Percentiles rank a stretch among this genome's conserved stretches.
Conservation (phyloP, 495 filamentous ascomycete species). For the Opeltia flavorubescens region DNA sequence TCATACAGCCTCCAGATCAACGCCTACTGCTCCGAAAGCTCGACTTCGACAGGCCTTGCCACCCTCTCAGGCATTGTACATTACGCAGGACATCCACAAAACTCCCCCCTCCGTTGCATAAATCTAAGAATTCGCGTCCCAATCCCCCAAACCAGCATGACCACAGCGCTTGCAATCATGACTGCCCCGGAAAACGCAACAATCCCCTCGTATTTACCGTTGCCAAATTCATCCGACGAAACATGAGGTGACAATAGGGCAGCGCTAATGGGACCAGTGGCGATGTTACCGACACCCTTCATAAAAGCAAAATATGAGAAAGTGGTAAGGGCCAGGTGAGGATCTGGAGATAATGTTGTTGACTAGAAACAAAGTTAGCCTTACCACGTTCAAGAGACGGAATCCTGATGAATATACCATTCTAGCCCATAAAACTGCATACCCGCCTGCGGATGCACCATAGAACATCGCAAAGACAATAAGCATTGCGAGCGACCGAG, state of each 20-base stretch:
- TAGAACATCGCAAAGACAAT: constrained; percentile 40
- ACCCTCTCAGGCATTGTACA: background rate
- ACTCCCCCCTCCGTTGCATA: background rate
- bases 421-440: constrained; percentile 32
- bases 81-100: background rate
- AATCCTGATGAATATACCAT: constrained; percentile 17
- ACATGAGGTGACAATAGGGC: constrained; percentile 18
- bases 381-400: background rate
- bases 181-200: background rate
- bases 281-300: constrained; percentile 36
- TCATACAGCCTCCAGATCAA: too few species aligned
- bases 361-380: constrained; percentile 5
- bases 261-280: constrained; percentile 34
- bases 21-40: too few species aligned
- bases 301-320: constrained; percentile 33
- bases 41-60: too few species aligned
- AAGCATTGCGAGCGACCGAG: constrained; percentile 28
- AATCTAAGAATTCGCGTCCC: background rate
- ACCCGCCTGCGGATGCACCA: constrained; percentile 39
- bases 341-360: constrained; percentile 21
- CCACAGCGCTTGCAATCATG: constrained; percentile 1
- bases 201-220: background rate
- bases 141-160: background rate
- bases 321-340: constrained; percentile 28
- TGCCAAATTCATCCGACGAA: background rate